phyloP scores from a whole-genome alignment of 345 rosid species.

The Camelina hispida region DNA sequence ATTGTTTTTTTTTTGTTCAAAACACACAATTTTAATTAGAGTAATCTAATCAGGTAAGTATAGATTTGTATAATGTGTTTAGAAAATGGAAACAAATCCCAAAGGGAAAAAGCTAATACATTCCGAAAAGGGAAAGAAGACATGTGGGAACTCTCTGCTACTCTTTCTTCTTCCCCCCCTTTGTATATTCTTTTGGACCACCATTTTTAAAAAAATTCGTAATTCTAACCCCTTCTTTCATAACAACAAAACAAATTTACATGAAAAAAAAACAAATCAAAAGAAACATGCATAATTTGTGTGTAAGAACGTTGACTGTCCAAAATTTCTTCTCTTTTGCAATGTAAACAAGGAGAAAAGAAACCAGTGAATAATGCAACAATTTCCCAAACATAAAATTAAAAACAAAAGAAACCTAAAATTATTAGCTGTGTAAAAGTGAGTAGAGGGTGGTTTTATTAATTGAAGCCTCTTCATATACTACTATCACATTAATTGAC shows the following conservation, averaged over 20 bases:
- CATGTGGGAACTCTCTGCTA: slow-evolving; percentile 34
- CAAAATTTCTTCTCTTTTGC: not conserved
- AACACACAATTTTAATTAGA: not conserved
- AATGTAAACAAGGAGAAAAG: not conserved
- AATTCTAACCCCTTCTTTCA: not conserved
- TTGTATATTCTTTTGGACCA: slow-evolving; percentile 27
- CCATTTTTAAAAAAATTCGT: not conserved
- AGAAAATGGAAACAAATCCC: slow-evolving; percentile 35
- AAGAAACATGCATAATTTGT: not conserved
- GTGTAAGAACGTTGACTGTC: not conserved
- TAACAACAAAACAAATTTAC: not conserved
- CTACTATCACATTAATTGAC: slow-evolving; percentile 16
- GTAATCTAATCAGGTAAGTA: not conserved
- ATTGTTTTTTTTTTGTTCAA: not conserved
- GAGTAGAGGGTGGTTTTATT: not conserved
- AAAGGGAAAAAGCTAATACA: slow-evolving; percentile 18
- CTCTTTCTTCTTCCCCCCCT: slow-evolving; percentile 25
- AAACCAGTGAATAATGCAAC: not conserved
- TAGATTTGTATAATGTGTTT: not conserved
- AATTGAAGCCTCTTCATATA: not conserved
- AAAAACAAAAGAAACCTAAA: not conserved
- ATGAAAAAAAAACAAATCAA: not conserved
- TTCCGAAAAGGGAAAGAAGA: slow-evolving; percentile 37
- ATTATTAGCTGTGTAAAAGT: not conserved
- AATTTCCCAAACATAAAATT: not conserved